Conservation (phyloP, 768 basidiomycete species). For the Gloeopeniophorella convolvens region DNA sequence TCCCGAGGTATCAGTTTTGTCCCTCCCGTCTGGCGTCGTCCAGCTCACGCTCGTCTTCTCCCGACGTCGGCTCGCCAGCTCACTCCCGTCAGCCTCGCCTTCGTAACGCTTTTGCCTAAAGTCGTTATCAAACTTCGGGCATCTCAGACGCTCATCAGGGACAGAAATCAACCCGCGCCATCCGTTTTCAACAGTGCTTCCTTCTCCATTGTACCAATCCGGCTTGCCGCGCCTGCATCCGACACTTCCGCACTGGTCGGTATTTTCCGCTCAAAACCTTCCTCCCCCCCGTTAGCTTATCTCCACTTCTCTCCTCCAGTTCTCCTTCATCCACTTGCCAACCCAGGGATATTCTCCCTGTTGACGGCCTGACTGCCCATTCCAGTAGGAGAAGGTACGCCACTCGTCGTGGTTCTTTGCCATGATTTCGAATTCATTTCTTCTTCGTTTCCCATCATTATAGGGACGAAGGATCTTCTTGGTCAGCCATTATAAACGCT, state of each 20-base stretch:
- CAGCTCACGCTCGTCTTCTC: not conserved
- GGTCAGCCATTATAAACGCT: conserved; percentile 16
- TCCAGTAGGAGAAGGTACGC: conserved; percentile 10
- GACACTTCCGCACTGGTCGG: conserved; percentile 10
- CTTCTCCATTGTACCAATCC: not conserved
- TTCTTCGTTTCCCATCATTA: conserved; percentile 10
- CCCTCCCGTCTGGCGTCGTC: not conserved
- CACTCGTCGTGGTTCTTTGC: conserved; percentile 6
- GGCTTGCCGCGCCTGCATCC: not conserved
- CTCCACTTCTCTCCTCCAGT: too few relatives aligned
- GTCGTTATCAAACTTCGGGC: conserved; percentile 11
- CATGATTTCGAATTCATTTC: conserved; percentile 17
- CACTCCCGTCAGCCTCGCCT: conserved; percentile 17
- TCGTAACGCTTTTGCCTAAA: conserved; percentile 1
- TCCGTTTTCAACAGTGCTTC: too few relatives aligned
- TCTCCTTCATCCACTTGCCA: not conserved
- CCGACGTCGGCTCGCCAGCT: conserved; percentile 9
- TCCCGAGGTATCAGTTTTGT: not conserved
- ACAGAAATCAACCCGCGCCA: not conserved
- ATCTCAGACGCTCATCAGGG: not conserved
- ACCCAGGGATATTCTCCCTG: conserved; percentile 8
- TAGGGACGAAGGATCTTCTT: too few relatives aligned
- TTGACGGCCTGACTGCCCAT: not conserved
- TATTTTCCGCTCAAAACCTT: not conserved
- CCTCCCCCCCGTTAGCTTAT: too few relatives aligned